These are phyloP conservation scores for Pinguiococcus pyrenoidosus DNA, from an alignment of 108 stramenopile genomes.

Conservation along the genomic window DNA sequence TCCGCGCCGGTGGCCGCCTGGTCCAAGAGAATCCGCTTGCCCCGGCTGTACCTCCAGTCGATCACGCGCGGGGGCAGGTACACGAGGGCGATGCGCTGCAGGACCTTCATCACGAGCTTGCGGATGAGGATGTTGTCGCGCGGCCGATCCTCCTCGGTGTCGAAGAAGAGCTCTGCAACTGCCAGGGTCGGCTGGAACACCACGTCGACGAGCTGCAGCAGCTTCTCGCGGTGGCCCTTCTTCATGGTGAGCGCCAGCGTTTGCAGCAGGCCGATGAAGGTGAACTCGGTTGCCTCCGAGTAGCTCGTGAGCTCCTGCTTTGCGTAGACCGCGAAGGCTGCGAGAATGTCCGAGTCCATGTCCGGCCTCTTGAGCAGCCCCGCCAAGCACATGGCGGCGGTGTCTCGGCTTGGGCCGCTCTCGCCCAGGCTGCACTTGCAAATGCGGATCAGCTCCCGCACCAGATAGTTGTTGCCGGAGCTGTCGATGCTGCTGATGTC, in stretches of 20 bases:
- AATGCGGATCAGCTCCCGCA: slow-evolving; percentile 39
- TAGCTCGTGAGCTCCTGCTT: too few relatives aligned
- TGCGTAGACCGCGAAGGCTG: slow-evolving; percentile 54
- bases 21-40: slow-evolving; percentile 59
- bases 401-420: slow-evolving; percentile 73
- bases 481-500: slow-evolving; percentile 68
- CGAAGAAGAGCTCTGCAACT: too few relatives aligned
- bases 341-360: slow-evolving; percentile 55
- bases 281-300: slow-evolving; percentile 34
- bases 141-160: too few relatives aligned
- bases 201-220: neutral
- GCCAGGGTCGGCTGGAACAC: neutral
- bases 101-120: slow-evolving; percentile 60
- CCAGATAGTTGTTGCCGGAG: slow-evolving; percentile 26
- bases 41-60: slow-evolving; percentile 82
- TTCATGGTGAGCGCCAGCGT: slow-evolving; percentile 59
- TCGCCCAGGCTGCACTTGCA: slow-evolving; percentile 51
- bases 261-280: slow-evolving; percentile 61
- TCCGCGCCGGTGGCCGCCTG: slow-evolving; percentile 30
- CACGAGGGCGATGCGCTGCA: slow-evolving; percentile 66
- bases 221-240: slow-evolving; percentile 21
- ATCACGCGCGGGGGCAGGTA: slow-evolving; percentile 80
- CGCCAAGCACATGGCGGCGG: slow-evolving; percentile 73
- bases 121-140: too few relatives aligned
- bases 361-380: slow-evolving; percentile 80